phyloP scores from a whole-genome alignment of 768 basidiomycete species.

The Dioszegia aurantiaca region DNA sequence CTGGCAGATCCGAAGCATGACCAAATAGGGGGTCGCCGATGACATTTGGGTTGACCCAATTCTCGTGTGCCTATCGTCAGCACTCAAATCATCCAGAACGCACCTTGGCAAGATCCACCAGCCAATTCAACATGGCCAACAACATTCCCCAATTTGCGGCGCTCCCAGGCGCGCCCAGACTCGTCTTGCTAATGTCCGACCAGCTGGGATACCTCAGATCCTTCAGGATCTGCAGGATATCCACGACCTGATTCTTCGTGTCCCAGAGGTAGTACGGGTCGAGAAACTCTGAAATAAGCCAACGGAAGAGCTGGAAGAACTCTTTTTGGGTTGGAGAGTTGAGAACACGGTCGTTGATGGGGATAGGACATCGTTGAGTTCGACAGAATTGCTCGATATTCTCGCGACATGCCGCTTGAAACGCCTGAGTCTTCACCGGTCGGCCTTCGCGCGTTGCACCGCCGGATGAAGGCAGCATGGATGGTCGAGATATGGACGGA shows the following conservation, averaged over 20 bases:
- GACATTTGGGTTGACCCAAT: constrained; percentile 47
- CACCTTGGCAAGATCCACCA: constrained; percentile 81
- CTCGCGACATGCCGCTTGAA: constrained; percentile 68
- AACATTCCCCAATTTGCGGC: constrained; percentile 90
- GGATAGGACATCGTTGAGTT: constrained; percentile 37
- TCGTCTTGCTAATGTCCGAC: constrained; percentile 73
- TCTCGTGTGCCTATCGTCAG: constrained; percentile 38
- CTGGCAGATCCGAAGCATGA: constrained; percentile 33
- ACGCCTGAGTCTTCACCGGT: constrained; percentile 71
- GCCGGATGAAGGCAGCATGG: constrained; percentile 55
- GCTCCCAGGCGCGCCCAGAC: constrained; percentile 80
- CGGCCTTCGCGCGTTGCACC: constrained; percentile 66
- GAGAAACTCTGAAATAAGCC: constrained; percentile 60
- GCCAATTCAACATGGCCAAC: constrained; percentile 86
- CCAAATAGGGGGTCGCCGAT: constrained; percentile 48
- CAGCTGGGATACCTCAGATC: constrained; percentile 76
- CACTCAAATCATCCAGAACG: constrained; percentile 1
- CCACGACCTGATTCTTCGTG: constrained; percentile 66
- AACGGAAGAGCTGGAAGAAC: constrained; percentile 78
- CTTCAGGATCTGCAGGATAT: constrained; percentile 56
- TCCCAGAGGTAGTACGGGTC: constrained; percentile 67
- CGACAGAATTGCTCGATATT: constrained; percentile 67
- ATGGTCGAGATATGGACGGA: constrained; percentile 46
- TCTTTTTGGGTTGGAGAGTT: constrained; percentile 77
- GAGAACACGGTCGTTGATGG: constrained; percentile 57